phyloP scores from a whole-genome alignment of 805 yeast species.

The Torulaspora gathmanii region DNA sequence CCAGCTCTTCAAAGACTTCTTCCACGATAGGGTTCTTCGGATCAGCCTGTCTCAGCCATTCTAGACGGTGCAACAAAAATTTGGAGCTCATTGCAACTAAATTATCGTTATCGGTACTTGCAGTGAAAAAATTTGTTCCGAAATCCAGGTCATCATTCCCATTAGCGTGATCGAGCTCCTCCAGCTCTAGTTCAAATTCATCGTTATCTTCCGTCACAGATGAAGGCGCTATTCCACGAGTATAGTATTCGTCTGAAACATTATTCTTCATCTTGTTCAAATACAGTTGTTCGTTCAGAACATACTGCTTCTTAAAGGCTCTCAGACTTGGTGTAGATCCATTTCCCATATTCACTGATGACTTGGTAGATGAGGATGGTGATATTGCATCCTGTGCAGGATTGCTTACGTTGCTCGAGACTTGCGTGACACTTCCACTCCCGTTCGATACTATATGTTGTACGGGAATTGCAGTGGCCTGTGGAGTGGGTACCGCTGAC shows the following conservation, averaged over 20 bases:
- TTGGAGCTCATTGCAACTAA: constrained; percentile 28
- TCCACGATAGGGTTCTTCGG: constrained; percentile 29
- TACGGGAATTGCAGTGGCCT: constrained; percentile 8
- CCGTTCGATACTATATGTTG: constrained; percentile 12
- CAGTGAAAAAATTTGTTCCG: constrained; percentile 24
- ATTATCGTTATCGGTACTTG: constrained; percentile 20
- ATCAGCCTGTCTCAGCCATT: constrained; percentile 43
- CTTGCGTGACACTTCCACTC: constrained; percentile 5
- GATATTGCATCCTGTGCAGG: constrained; percentile 12
- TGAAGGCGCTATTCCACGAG: constrained; percentile 52
- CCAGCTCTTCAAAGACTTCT: constrained; percentile 14
- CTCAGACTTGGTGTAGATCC: constrained; percentile 14
- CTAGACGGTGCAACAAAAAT: constrained; percentile 25
- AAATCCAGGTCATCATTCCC: constrained; percentile 35
- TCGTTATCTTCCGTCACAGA: constrained; percentile 36
- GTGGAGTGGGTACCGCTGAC: constrained; percentile 17
- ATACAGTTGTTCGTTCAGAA: constrained; percentile 61
- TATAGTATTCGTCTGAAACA: constrained; percentile 64
- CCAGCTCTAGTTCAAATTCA: constrained; percentile 21
- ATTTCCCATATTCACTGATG: constrained; percentile 15
- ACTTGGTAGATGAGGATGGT: constrained; percentile 21
- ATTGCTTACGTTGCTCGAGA: constrained; percentile 5
- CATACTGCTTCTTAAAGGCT: constrained; percentile 31
- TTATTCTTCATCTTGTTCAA: constrained; percentile 58
- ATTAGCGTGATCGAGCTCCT: constrained; percentile 22